These are phyloP conservation scores for Epithele typhae DNA, from an alignment of 768 basidiomycete species.

Conservation along the genomic window DNA sequence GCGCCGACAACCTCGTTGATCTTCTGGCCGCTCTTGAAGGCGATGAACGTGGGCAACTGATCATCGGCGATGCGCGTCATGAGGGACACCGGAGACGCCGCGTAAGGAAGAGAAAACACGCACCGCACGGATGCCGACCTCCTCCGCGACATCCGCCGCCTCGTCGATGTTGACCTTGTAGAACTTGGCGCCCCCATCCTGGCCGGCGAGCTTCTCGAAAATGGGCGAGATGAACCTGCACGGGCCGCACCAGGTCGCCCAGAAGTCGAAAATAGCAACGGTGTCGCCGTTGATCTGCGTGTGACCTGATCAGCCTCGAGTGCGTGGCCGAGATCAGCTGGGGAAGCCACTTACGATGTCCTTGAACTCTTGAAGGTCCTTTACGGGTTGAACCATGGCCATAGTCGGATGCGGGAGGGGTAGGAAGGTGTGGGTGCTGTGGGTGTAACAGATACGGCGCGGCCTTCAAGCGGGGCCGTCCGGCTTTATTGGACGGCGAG, in stretches of 20 bases:
- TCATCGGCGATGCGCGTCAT: no score
- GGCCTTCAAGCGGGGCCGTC: not conserved
- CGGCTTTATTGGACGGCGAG: slow-evolving; percentile 8
- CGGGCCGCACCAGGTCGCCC: slow-evolving; percentile 76
- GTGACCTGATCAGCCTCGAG: slow-evolving; percentile 11
- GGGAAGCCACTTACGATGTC: slow-evolving; percentile 43
- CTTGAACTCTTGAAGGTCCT: slow-evolving; percentile 20
- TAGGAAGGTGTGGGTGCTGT: not conserved
- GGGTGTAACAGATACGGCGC: not conserved
- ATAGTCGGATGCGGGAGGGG: not conserved
- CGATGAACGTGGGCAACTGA: slow-evolving; percentile 42
- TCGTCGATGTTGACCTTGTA: slow-evolving; percentile 76
- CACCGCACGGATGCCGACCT: slow-evolving; percentile 61
- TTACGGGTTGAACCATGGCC: slow-evolving; percentile 18
- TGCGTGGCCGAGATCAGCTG: not conserved
- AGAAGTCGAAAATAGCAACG: slow-evolving; percentile 61
- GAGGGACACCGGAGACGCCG: not conserved
- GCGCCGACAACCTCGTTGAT: slow-evolving; percentile 45
- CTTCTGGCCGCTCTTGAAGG: slow-evolving; percentile 34
- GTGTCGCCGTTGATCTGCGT: slow-evolving; percentile 42
- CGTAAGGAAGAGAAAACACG: slow-evolving; percentile 26
- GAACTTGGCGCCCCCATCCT: slow-evolving; percentile 41
- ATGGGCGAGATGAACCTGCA: slow-evolving; percentile 63
- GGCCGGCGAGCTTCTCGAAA: slow-evolving; percentile 51
- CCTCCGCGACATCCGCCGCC: slow-evolving; percentile 45